Evolutionary conservation across 1,284 basidiomycete species (phyloP).

Genomic region (Hypsizygus ulmarius): DNA sequence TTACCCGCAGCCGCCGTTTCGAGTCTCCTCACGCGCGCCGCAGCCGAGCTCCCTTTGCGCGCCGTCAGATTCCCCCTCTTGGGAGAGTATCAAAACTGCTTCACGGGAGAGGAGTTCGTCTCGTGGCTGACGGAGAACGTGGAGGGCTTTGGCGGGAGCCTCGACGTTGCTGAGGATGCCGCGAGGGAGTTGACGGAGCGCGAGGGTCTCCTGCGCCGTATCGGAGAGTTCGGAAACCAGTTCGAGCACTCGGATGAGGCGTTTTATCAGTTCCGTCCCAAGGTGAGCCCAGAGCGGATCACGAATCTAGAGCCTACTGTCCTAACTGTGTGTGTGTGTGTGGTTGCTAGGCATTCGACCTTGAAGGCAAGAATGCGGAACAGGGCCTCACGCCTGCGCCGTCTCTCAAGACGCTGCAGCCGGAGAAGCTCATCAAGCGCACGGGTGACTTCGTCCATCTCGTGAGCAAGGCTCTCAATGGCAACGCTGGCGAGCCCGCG

Average conservation of each 20-base stretch:
- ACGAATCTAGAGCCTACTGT: neutral
- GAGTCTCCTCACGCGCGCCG: constrained; percentile 62
- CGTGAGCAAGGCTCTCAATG: constrained; percentile 67
- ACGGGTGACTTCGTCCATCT: constrained; percentile 67
- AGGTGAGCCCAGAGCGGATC: constrained; percentile 40
- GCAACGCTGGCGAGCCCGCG: constrained; percentile 50
- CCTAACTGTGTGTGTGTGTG: neutral
- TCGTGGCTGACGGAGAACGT: constrained; percentile 29
- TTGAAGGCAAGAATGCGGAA: constrained; percentile 44
- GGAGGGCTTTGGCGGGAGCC: constrained; percentile 45
- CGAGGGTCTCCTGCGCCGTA: constrained; percentile 68
- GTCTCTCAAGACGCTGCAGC: constrained; percentile 33
- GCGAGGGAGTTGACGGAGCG: constrained; percentile 76
- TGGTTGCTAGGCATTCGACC: constrained; percentile 65
- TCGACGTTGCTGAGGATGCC: constrained; percentile 78
- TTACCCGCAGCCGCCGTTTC: constrained; percentile 65
- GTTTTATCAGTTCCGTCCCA: constrained; percentile 77
- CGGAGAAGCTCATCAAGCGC: constrained; percentile 63
- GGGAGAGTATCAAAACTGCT: constrained; percentile 86
- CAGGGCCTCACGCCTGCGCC: constrained; percentile 29
- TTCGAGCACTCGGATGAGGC: constrained; percentile 75
- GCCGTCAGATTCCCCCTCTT: constrained; percentile 75
- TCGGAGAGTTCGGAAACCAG: constrained; percentile 79
- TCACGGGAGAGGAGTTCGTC: constrained; percentile 44
- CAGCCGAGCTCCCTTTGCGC: constrained; percentile 59